These are phyloP conservation scores for Babesia divergens DNA, from an alignment of 169 alveolate species.

Conservation along the genomic window DNA sequence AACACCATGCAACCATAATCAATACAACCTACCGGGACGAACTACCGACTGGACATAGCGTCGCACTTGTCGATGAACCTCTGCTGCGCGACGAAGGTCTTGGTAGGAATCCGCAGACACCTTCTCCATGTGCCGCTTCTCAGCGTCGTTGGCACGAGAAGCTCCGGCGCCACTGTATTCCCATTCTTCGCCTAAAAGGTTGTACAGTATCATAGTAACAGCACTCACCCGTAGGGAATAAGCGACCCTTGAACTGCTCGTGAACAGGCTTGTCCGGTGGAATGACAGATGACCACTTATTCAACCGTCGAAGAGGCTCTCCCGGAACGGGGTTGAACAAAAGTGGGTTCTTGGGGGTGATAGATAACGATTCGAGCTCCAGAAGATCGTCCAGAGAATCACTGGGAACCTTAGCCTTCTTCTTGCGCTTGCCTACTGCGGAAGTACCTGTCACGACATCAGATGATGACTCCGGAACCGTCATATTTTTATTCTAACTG, in stretches of 20 bases:
- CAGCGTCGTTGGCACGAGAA: conserved; percentile 82
- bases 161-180: conserved; percentile 87
- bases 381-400: conserved; percentile 33
- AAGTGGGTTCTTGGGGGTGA: conserved; percentile 29
- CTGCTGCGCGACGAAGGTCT: conserved; percentile 97
- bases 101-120: conserved; percentile 82
- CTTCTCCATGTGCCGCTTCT: conserved; percentile 88
- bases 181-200: conserved; percentile 75
- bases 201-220: neutral
- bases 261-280: conserved; percentile 39
- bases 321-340: conserved; percentile 27
- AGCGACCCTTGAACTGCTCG: conserved; percentile 46
- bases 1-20: neutral
- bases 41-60: conserved; percentile 92
- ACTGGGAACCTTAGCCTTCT: conserved; percentile 6
- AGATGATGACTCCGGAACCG: neutral
- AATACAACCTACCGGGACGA: conserved; percentile 81
- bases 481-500: conserved; percentile 1
- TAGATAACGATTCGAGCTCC: conserved; percentile 43
- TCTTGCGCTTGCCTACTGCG: conserved; percentile 22
- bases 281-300: conserved; percentile 44
- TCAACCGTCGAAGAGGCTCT: conserved; percentile 47
- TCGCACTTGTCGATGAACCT: conserved; percentile 97
- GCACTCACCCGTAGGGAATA: conserved; percentile 43
- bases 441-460: neutral